phyloP scores from a whole-genome alignment of 2,329 filamentous ascomycete species.

The Rosellinia necatrix region DNA sequence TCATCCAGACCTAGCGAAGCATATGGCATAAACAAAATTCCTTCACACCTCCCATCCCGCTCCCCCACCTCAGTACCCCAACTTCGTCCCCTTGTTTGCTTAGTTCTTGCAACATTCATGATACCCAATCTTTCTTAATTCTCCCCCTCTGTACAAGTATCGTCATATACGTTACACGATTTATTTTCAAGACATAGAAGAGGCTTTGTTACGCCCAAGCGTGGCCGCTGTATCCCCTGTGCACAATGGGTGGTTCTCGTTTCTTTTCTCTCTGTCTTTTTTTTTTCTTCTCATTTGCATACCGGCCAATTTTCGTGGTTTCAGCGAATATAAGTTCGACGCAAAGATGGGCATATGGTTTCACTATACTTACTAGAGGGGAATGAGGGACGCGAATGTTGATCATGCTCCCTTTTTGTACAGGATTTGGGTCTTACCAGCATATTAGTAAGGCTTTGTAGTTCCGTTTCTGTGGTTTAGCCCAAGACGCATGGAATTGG shows the following conservation, averaged over 20 bases:
- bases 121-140: slow-evolving; percentile 29
- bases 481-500: slow-evolving; percentile 14
- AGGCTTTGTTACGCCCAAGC: slow-evolving; percentile 4
- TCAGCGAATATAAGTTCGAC: neutral
- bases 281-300: neutral
- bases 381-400: neutral
- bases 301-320: neutral
- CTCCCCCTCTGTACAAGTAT: slow-evolving; percentile 20
- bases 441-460: neutral
- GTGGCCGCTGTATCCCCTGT: slow-evolving; percentile 2
- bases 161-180: slow-evolving; percentile 17
- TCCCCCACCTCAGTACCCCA: too few species aligned
- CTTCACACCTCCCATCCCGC: too few species aligned
- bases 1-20: slow-evolving; percentile 29
- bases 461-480: neutral
- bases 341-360: slow-evolving; percentile 3
- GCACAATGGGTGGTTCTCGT: neutral
- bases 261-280: neutral
- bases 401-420: neutral
- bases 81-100: slow-evolving; percentile 6
- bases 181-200: slow-evolving; percentile 21
- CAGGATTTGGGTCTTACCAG: neutral
- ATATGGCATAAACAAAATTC: neutral
- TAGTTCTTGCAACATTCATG: slow-evolving; percentile 20
- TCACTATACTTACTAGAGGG: neutral